These are phyloP conservation scores for Nyssa sinensis DNA, from an alignment of 148 eudicot species.

Conservation along the genomic window DNA sequence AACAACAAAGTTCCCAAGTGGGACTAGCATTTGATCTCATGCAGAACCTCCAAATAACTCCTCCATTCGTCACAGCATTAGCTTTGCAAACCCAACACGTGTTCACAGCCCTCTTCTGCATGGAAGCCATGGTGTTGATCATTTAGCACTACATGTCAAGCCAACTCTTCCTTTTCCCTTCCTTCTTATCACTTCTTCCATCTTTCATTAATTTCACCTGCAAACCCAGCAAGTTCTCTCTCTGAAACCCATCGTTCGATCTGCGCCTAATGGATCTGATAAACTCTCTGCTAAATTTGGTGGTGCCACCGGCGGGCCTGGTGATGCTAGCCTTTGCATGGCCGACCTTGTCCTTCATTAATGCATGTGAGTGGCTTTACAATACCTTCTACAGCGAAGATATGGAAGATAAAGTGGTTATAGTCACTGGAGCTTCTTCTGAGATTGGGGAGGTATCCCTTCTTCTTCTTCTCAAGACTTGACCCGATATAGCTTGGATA, in stretches of 20 bases:
- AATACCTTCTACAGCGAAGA: constrained; percentile 32
- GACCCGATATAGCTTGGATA: no score
- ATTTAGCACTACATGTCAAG: constrained; percentile 13
- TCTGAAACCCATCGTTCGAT: neutral
- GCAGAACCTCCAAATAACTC: neutral
- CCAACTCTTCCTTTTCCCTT: neutral
- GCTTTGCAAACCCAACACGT: constrained; percentile 6
- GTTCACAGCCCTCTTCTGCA: constrained; percentile 2
- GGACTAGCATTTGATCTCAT: neutral
- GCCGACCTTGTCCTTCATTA: constrained; percentile 73
- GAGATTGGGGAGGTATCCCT: constrained; percentile 72
- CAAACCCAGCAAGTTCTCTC: no score
- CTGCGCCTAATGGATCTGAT: constrained; percentile 50
- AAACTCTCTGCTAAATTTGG: constrained; percentile 51
- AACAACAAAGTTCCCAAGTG: neutral
- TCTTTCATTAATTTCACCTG: neutral
- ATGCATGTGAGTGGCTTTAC: constrained; percentile 70
- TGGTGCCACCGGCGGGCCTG: constrained; percentile 89
- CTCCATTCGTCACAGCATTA: neutral
- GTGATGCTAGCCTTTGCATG: constrained; percentile 83
- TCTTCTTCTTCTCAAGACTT: no score
- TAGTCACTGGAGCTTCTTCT: constrained; percentile 92
- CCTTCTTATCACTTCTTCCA: neutral
- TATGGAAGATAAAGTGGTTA: constrained; percentile 73
- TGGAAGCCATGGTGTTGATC: constrained; percentile 15